phyloP scores from a whole-genome alignment of 2,329 filamentous ascomycete genomes.

The Colletotrichum tofieldiae region DNA sequence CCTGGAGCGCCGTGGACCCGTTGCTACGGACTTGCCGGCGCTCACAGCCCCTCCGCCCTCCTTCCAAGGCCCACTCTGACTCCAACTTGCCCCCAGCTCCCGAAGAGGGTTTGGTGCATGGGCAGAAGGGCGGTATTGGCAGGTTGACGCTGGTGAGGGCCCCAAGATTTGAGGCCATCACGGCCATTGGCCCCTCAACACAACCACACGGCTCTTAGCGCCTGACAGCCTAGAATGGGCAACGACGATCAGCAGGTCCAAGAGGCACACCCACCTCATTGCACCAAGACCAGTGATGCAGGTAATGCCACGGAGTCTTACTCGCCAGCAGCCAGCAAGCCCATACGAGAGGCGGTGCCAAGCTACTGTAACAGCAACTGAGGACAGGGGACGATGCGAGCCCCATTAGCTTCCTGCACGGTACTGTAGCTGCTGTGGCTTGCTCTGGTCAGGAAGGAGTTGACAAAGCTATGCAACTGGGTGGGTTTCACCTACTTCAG shows the following conservation, averaged over 20 bases:
- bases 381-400: constrained; percentile 33
- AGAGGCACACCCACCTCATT: constrained; percentile 25
- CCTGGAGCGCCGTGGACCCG: constrained; percentile 11
- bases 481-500: constrained; percentile 40
- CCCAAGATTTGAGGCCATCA: constrained; percentile 34
- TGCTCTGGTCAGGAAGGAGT: constrained; percentile 7
- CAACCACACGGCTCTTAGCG: constrained; percentile 31
- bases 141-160: constrained; percentile 21
- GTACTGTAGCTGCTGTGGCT: constrained; percentile 25
- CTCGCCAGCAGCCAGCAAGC: constrained; percentile 13
- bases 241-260: constrained; percentile 38
- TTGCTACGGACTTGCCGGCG: constrained; percentile 37
- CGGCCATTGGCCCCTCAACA: constrained; percentile 32
- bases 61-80: constrained; percentile 14
- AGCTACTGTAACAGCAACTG: constrained; percentile 13
- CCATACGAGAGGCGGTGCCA: constrained; percentile 17
- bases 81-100: constrained; percentile 1
- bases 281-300: constrained; percentile 2
- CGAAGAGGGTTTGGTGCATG: constrained; percentile 6
- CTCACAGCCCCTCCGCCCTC: constrained; percentile 34
- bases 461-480: constrained; percentile 37
- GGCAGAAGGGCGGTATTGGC: constrained; percentile 26
- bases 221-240: constrained; percentile 24
- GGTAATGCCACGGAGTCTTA: constrained; percentile 6
- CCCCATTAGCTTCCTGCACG: constrained; percentile 31